phyloP scores from a whole-genome alignment of 164 flowering plant genomes.

The Amborella trichopoda region DNA sequence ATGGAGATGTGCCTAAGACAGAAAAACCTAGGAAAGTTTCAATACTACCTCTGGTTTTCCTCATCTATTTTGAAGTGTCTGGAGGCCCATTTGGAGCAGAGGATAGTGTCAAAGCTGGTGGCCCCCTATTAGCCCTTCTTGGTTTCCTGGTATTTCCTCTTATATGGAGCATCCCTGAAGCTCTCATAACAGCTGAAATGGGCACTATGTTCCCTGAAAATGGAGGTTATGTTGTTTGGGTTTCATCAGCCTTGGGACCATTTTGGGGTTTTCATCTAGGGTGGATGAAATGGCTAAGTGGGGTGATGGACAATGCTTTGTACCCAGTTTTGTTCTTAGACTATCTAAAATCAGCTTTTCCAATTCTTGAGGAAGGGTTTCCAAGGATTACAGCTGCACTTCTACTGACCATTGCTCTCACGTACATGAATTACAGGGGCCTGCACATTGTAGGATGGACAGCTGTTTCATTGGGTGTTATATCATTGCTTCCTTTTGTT shows the following conservation, averaged over 20 bases:
- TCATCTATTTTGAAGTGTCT: constrained; percentile 52
- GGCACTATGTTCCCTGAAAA: constrained; percentile 59
- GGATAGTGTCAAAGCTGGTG: constrained; percentile 44
- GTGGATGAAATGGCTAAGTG: constrained; percentile 67
- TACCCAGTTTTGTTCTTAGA: constrained; percentile 50
- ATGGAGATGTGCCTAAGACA: constrained; percentile 11
- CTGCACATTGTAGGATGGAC: constrained; percentile 41
- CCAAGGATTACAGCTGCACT: constrained; percentile 25
- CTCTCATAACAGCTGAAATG: constrained; percentile 49
- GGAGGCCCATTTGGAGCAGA: constrained; percentile 60
- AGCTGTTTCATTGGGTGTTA: constrained; percentile 30
- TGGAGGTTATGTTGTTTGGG: constrained; percentile 60
- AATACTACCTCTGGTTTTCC: constrained; percentile 40
- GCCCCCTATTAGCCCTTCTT: constrained; percentile 43
- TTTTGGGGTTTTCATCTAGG: constrained; percentile 60
- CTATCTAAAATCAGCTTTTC: constrained; percentile 32
- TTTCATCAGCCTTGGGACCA: constrained; percentile 43
- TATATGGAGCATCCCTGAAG: constrained; percentile 58
- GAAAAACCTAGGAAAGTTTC: constrained; percentile 29
- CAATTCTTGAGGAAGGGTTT: constrained; percentile 22
- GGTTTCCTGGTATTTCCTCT: constrained; percentile 47
- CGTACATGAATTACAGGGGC: constrained; percentile 48
- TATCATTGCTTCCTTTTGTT: constrained; percentile 40
- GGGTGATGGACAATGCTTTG: constrained; percentile 56
- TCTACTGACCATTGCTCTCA: constrained; percentile 24